These are phyloP conservation scores for Rosa chinensis DNA, from an alignment of 306 rosid species.

Conservation along the genomic window DNA sequence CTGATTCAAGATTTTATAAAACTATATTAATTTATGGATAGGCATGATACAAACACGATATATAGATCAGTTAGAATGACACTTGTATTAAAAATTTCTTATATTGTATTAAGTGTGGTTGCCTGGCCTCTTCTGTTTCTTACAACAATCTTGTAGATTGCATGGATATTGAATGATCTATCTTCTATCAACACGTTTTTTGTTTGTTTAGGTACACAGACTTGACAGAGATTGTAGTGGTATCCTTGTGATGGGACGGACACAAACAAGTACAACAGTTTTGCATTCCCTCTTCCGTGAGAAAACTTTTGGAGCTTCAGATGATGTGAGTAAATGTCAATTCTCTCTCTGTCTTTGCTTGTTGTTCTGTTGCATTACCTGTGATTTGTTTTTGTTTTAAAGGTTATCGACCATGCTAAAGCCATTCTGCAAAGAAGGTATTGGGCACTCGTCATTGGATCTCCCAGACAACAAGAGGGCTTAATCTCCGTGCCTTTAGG, in stretches of 20 bases:
- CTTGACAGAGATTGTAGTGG: constrained; percentile 90
- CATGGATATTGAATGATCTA: constrained; percentile 15
- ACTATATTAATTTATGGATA: background rate
- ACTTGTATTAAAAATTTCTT: background rate
- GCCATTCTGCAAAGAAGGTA: constrained; percentile 68
- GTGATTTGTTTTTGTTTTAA: constrained; percentile 5
- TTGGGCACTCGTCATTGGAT: constrained; percentile 90
- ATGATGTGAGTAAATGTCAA: constrained; percentile 44
- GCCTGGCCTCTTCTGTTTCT: background rate
- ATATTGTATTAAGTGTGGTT: background rate
- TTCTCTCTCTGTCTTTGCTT: constrained; percentile 8
- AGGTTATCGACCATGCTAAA: constrained; percentile 41
- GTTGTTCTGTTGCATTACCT: constrained; percentile 15
- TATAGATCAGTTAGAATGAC: background rate
- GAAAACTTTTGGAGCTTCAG: constrained; percentile 68
- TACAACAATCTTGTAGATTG: background rate
- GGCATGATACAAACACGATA: background rate
- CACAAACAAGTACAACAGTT: constrained; percentile 64
- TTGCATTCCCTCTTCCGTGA: constrained; percentile 85
- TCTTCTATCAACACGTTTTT: background rate
- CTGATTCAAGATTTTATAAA: background rate
- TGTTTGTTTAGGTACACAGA: constrained; percentile 65
- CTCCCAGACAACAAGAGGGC: constrained; percentile 70
- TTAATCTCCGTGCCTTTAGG: constrained; percentile 68
- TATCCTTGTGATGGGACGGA: constrained; percentile 88